These are phyloP conservation scores for Epicoccum nigrum DNA, from an alignment of 2,329 filamentous ascomycete species.

Conservation along the genomic window DNA sequence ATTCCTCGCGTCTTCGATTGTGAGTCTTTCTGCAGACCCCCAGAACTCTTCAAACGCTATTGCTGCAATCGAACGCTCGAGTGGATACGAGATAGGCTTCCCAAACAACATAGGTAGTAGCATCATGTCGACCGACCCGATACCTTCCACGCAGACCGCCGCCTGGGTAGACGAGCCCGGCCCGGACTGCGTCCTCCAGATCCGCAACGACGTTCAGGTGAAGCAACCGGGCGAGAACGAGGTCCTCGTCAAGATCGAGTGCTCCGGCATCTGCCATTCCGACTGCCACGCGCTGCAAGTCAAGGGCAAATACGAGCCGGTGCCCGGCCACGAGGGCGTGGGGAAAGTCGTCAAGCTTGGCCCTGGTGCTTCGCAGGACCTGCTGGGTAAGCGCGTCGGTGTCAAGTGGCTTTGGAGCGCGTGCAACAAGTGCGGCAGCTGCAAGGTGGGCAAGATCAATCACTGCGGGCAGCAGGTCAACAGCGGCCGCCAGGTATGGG, in stretches of 20 bases:
- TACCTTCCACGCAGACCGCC: slow-evolving; percentile 43
- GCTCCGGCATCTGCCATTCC: slow-evolving; percentile 56
- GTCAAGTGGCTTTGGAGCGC: slow-evolving; percentile 56
- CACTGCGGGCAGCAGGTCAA: slow-evolving; percentile 53
- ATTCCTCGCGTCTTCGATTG: background rate
- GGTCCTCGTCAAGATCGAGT: slow-evolving; percentile 56
- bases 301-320: slow-evolving; percentile 52
- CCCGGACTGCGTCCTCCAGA: slow-evolving; percentile 43
- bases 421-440: slow-evolving; percentile 48
- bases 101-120: background rate
- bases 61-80: background rate
- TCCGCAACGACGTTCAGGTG: slow-evolving; percentile 45
- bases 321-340: slow-evolving; percentile 57
- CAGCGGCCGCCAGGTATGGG: slow-evolving; percentile 48
- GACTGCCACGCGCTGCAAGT: slow-evolving; percentile 55
- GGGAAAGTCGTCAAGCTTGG: slow-evolving; percentile 51
- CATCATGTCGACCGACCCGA: slow-evolving; percentile 17
- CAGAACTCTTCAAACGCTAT: background rate
- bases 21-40: background rate
- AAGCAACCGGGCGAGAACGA: slow-evolving; percentile 49
- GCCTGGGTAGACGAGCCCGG: slow-evolving; percentile 48
- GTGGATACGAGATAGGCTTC: background rate
- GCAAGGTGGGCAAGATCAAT: slow-evolving; percentile 46
- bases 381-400: slow-evolving; percentile 50
- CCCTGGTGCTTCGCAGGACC: slow-evolving; percentile 19